Base-by-base conservation (phyloP, 371 early-diverging fungal genomes). In the Apophysomyces elegans region DNA sequence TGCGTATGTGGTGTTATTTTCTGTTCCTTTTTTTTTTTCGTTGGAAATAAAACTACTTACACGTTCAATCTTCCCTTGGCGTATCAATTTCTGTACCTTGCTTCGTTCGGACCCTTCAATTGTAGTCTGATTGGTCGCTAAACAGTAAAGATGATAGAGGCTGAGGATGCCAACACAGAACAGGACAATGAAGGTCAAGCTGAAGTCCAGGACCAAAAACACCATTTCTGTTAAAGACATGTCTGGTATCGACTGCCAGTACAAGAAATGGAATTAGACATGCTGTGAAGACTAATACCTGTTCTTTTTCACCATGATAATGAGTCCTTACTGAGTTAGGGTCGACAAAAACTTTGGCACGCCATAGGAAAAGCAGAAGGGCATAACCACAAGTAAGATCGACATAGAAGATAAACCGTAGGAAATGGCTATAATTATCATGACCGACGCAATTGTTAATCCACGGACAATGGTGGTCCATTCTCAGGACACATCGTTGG, bases 391-490 rank as follows among this genome's bases (percentile, higher is more conserved):
- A 87, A 7, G 92, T 85, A 14, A 88, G 63, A 62, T 87, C 81
- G 5, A 88, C 93, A 75, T 76, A 93, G 8, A 86, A 71, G 21
- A 97, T 69, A 69, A 97, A 98, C 14, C 96, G 90, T 18, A 96
- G 46, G 76, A 99, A 99, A 74, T 97, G 91, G 11, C 87, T 90
- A 69, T 93, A 90, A 74, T 98, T 98, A 62, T 68, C 70, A 70
- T 92, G 84, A 4, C 99, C 99, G 36, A 98, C 94, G 81, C 99
- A 98, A 73, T 95, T 97, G 82, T 96, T 93, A 58, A 98, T 90
- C 95, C 99, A 99, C 0, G 96, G 96, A 72, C 99, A 99, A 72
- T 99, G 99, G 68, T 95, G 95, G 67, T 95, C 95, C 94, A 94
- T 93, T 70, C 93, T 95, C 38, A 94, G 83, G 32, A 95, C 90